phyloP scores from a whole-genome alignment of 2,329 filamentous ascomycete species.

The Blastomyces percursus region DNA sequence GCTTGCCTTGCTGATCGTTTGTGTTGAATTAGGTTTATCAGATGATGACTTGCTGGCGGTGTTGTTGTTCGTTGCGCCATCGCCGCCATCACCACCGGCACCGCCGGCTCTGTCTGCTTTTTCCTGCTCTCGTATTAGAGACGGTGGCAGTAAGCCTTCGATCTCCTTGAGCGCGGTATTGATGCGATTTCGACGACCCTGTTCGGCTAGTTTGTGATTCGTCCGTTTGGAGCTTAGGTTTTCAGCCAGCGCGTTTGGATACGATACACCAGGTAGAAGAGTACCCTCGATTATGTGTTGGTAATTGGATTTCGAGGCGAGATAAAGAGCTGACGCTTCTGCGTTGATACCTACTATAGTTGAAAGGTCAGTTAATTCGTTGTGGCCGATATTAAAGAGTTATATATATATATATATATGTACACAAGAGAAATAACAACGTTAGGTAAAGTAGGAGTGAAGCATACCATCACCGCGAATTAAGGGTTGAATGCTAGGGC shows the following conservation, averaged over 20 bases:
- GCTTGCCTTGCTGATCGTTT: slow-evolving; percentile 81
- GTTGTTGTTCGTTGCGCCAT: slow-evolving; percentile 31
- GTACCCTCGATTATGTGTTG: slow-evolving; percentile 95
- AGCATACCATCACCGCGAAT: slow-evolving; percentile 57
- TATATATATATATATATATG: background rate
- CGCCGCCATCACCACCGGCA: slow-evolving; percentile 16
- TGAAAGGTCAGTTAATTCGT: background rate
- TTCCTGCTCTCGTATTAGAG: slow-evolving; percentile 31
- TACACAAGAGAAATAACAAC: slow-evolving; percentile 19
- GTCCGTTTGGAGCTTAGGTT: slow-evolving; percentile 94
- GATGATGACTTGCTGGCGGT: slow-evolving; percentile 32
- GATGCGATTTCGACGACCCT: slow-evolving; percentile 88
- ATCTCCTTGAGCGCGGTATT: slow-evolving; percentile 90
- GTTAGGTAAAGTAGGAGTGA: background rate
- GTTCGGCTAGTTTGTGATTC: slow-evolving; percentile 95
- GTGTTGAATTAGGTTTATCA: slow-evolving; percentile 37
- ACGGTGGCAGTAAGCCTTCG: slow-evolving; percentile 64
- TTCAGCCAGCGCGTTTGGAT: slow-evolving; percentile 81
- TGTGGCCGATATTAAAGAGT: background rate
- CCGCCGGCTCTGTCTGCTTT: slow-evolving; percentile 30
- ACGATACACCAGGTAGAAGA: slow-evolving; percentile 76
- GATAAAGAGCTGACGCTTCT: slow-evolving; percentile 57
- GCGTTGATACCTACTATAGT: slow-evolving; percentile 36
- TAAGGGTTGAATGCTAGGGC: slow-evolving; percentile 85
- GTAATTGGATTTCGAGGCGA: slow-evolving; percentile 94